phyloP scores from a whole-genome alignment of 257 asterid species.

The Solanum etuberosum region DNA sequence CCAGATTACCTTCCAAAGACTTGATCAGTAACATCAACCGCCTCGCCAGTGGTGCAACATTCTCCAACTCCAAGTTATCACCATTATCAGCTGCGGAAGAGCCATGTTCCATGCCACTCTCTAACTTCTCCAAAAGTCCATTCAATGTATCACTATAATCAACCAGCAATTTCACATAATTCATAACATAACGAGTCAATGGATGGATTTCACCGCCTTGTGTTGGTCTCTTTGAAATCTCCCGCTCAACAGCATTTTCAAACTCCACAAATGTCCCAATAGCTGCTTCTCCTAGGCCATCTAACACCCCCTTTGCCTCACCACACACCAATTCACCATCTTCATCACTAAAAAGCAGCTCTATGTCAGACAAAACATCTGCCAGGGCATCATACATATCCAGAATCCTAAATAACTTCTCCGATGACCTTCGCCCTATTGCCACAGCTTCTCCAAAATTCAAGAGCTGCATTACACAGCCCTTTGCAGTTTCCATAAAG shows the following conservation, averaged over 20 bases:
- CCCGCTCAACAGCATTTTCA: slow-evolving; percentile 89
- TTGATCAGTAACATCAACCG: slow-evolving; percentile 52
- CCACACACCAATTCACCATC: slow-evolving; percentile 73
- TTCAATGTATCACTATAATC: slow-evolving; percentile 75
- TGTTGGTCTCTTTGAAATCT: slow-evolving; percentile 62
- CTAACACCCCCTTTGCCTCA: slow-evolving; percentile 79
- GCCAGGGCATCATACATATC: slow-evolving; percentile 84
- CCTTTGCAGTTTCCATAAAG: slow-evolving; percentile 76
- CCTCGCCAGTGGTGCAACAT: slow-evolving; percentile 37
- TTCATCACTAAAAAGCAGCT: slow-evolving; percentile 54
- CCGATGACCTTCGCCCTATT: slow-evolving; percentile 69
- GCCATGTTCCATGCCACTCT: slow-evolving; percentile 17
- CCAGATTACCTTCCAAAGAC: slow-evolving; percentile 76
- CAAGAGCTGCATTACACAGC: slow-evolving; percentile 87
- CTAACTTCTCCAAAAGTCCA: slow-evolving; percentile 39
- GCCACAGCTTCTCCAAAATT: slow-evolving; percentile 97
- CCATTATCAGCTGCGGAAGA: slow-evolving; percentile 10
- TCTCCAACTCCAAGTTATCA: slow-evolving; percentile 37
- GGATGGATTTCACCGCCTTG: slow-evolving; percentile 90
- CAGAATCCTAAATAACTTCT: slow-evolving; percentile 79
- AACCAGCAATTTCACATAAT: slow-evolving; percentile 74
- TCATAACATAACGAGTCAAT: slow-evolving; percentile 87
- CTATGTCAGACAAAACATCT: slow-evolving; percentile 52
- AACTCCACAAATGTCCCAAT: slow-evolving; percentile 84
- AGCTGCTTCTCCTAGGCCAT: slow-evolving; percentile 72